A percentile compares a stretch with the other conserved stretches of the same genome.
Conservation (phyloP, 2,329 filamentous ascomycete genomes). For the Blastomyces silverae region DNA sequence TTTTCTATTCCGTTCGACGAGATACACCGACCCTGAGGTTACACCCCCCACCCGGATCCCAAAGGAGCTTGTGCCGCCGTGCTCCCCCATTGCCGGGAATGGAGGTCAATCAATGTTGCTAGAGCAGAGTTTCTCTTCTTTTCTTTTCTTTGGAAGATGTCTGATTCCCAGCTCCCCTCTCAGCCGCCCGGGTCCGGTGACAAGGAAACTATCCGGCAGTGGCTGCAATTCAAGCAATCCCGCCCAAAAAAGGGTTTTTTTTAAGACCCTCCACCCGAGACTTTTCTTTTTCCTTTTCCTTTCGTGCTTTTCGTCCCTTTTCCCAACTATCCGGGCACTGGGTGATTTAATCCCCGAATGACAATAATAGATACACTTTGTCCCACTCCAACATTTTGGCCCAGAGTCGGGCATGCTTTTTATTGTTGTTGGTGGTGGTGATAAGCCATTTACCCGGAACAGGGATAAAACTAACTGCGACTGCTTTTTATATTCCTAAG, state of each 20-base stretch:
- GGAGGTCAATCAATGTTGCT: too few relatives aligned
- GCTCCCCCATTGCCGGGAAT: background rate
- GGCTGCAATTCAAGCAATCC: background rate
- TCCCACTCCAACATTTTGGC: background rate
- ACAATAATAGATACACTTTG: slow-evolving; percentile 1
- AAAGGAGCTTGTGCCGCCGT: background rate
- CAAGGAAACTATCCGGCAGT: background rate
- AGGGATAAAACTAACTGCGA: background rate
- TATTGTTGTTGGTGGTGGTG: background rate
- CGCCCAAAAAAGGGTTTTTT: background rate
- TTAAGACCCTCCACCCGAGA: background rate
- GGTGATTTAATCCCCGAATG: background rate
- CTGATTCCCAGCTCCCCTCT: background rate
- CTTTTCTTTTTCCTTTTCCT: background rate
- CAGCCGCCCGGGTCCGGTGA: background rate
- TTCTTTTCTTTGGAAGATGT: too few relatives aligned
- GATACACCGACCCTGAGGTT: slow-evolving; percentile 2
- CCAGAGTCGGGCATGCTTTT: slow-evolving; percentile 1
- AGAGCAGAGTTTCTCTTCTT: too few relatives aligned
- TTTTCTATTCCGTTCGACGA: slow-evolving; percentile 5
- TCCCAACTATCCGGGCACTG: background rate
- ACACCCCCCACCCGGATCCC: background rate
- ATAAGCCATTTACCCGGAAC: background rate
- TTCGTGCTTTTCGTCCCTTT: background rate
- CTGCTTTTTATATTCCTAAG: background rate